phyloP scores from a whole-genome alignment of 192 early-diverging fungal genomes.

The Podila clonocystis region DNA sequence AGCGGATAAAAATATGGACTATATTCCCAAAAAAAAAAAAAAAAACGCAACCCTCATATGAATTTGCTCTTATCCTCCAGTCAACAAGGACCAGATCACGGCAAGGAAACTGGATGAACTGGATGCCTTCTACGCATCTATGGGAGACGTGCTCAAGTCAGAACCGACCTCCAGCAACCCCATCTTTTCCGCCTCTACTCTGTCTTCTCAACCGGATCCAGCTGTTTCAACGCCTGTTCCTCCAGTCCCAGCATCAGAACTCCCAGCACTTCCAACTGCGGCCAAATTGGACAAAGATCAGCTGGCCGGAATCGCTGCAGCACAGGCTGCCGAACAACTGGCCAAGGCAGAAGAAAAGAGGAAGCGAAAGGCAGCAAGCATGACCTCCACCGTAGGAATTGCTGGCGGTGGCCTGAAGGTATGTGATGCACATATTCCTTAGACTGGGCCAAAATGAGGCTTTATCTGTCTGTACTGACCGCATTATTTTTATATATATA shows the following conservation, averaged over 20 bases:
- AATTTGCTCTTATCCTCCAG: background rate
- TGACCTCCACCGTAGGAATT: conserved; percentile 16
- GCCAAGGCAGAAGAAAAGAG: conserved; percentile 38
- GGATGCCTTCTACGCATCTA: conserved; percentile 69
- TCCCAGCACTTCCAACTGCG: conserved; percentile 35
- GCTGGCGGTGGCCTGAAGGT: conserved; percentile 46
- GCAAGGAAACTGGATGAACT: conserved; percentile 64
- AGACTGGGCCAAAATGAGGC: background rate
- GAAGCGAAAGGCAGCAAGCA: conserved; percentile 25
- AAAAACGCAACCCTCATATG: too few species aligned
- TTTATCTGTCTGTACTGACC: too few species aligned
- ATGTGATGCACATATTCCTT: background rate
- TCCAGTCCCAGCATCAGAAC: conserved; percentile 6
- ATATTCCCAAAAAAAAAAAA: too few species aligned
- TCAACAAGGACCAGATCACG: conserved; percentile 6
- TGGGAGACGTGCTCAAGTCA: conserved; percentile 49
- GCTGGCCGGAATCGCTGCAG: conserved; percentile 44
- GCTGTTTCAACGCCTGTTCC: background rate
- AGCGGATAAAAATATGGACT: too few species aligned
- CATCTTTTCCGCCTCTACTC: conserved; percentile 26
- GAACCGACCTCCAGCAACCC: background rate
- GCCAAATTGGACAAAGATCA: conserved; percentile 37
- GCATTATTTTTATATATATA: background rate
- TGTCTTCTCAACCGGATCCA: background rate
- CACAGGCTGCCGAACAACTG: conserved; percentile 41